Evolutionary conservation across 2,329 filamentous ascomycete species (phyloP), one percentile per base, ranked within the genome.

Genomic region (Hymenoscyphus fructigenus): DNA sequence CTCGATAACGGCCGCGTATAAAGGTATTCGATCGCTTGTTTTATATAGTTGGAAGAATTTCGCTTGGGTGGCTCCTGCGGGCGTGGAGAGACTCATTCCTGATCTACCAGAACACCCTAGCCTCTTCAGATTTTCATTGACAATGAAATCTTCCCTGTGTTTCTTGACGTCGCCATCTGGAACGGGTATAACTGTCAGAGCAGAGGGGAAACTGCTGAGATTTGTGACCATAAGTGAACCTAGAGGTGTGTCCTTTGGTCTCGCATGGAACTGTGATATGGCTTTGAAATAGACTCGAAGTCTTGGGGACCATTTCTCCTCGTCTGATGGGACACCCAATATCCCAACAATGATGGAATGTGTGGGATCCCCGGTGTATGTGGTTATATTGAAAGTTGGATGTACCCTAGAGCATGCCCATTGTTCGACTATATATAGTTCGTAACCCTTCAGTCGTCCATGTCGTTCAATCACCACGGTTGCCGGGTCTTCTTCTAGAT

Each of bases 171-270:
- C 92, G 10, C 95, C 95, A 63, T 92, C 90, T 0, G 93, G 93
- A 0, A 98, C 89, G 0, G 90, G 84, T 65, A 98, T 96, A n/a
- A 97, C 92, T 0, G 92, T 97, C 67, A 98, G 81, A 0, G 92
- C 91, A 0, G 93, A 97, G 2, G 95, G 94, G 68, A 99, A 97
- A 68, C 88, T 90, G 78, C 91, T 94, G 34, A 98, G 81, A 75
- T 97, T 97, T 5, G 95, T 98, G 65, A 97, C 89, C 91, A 97
- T 96, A 66, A 98, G 79, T 66, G 90, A 90, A 5, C 95, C 95
- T 15, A 96, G 79, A 1, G 86, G 83, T 0, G 94, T 97, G 61
- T 96, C 89, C 75, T 91, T 92, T 38, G 89, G 88, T 53, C 92
- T 85, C 0, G 93, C 92, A 81, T 97, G 91, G 72, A 90, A 94